Percentiles rank a stretch among this genome's conserved stretches.
phyloP scores from a whole-genome alignment of 2,329 filamentous ascomycete genomes.

The Xylariaceae sp. region DNA sequence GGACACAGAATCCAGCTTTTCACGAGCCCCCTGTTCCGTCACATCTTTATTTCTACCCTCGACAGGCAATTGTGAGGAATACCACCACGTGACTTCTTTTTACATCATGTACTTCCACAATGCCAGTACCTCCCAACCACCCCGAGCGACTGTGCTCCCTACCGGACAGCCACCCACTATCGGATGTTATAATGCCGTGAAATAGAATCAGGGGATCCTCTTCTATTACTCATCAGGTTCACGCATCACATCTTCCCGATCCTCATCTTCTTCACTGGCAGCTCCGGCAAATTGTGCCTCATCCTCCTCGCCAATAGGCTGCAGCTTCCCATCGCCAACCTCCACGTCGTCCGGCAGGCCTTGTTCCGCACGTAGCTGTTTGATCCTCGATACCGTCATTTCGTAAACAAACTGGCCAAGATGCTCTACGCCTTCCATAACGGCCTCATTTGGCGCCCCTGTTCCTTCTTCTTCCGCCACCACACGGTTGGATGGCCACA shows the following conservation, averaged over 20 bases:
- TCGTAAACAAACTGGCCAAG: constrained; percentile 93
- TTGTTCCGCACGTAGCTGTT: constrained; percentile 42
- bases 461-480: constrained; percentile 42
- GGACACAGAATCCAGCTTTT: too few relatives aligned
- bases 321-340: constrained; percentile 8
- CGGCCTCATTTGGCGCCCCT: constrained; percentile 50
- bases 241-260: constrained; percentile 13
- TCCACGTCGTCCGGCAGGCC: constrained; percentile 23
- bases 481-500: constrained; percentile 65
- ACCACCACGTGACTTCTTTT: too few relatives aligned
- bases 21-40: too few relatives aligned
- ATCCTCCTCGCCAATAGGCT: constrained; percentile 29
- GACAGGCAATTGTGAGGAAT: too few relatives aligned
- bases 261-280: constrained; percentile 22
- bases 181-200: too few relatives aligned
- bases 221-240: constrained; percentile 11
- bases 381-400: constrained; percentile 68
- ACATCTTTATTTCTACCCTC: too few relatives aligned
- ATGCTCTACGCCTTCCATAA: constrained; percentile 91
- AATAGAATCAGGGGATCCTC: too few relatives aligned
- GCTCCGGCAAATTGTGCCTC: constrained; percentile 22
- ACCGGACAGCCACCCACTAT: too few relatives aligned
- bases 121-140: too few relatives aligned
- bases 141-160: too few relatives aligned
- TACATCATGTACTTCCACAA: too few relatives aligned